Evolutionary conservation across 352 stramenopile genomes (phyloP).

Genomic region (Phytophthora macrochlamydospora): DNA sequence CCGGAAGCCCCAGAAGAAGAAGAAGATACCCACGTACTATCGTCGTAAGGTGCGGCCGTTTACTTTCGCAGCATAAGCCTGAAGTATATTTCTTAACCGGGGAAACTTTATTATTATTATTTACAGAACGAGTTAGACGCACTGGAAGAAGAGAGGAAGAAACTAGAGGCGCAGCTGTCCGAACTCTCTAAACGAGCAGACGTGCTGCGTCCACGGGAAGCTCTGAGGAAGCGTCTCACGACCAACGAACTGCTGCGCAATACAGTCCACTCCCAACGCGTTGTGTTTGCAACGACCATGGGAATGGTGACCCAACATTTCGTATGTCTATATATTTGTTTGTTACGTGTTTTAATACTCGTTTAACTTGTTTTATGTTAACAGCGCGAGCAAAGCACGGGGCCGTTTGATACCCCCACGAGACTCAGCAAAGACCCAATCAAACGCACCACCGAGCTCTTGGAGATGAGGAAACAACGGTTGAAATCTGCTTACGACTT

Average conservation of each 20-base stretch:
- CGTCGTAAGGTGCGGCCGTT: slow-evolving; percentile 22
- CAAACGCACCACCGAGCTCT: slow-evolving; percentile 11
- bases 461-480: slow-evolving; percentile 38
- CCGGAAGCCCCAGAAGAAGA: slow-evolving; percentile 13
- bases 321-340: slow-evolving; percentile 12
- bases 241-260: slow-evolving; percentile 28
- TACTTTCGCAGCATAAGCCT: not conserved
- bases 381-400: slow-evolving; percentile 24
- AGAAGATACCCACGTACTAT: slow-evolving; percentile 38
- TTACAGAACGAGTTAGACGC: slow-evolving; percentile 29
- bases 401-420: slow-evolving; percentile 32
- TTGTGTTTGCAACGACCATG: slow-evolving; percentile 21
- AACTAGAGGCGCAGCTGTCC: slow-evolving; percentile 16
- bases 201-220: slow-evolving; percentile 18
- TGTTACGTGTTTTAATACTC: not conserved
- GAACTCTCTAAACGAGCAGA: slow-evolving; percentile 19
- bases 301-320: slow-evolving; percentile 34
- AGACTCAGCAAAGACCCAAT: slow-evolving; percentile 21
- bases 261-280: slow-evolving; percentile 28
- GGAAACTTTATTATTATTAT: not conserved
- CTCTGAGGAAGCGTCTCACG: slow-evolving; percentile 13
- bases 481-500: slow-evolving; percentile 44
- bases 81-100: not conserved
- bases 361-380: not conserved
- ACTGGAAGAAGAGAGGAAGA: slow-evolving; percentile 23